Conservation (phyloP, 129 eudicot species). For the Pittosporum tobira region DNA sequence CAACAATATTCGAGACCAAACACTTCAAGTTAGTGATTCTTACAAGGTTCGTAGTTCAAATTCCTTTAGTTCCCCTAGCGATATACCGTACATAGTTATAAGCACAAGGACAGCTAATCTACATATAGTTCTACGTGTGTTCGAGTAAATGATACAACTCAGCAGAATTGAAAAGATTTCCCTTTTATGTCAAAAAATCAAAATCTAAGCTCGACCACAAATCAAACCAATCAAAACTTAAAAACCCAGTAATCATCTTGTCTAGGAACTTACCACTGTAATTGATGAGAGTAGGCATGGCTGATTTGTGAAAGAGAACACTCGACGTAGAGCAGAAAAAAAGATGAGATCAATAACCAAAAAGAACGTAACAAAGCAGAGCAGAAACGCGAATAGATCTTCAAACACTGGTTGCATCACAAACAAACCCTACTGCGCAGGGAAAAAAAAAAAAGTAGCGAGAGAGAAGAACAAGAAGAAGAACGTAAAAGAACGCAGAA, state of each 20-base stretch:
- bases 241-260: conserved; percentile 5
- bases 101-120: too few relatives aligned
- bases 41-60: too few relatives aligned
- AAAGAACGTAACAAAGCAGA: conserved; percentile 26
- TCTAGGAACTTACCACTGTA: conserved; percentile 61
- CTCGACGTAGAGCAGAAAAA: conserved; percentile 20
- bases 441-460: conserved; percentile 36
- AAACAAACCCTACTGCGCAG: conserved; percentile 35
- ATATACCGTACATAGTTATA: too few relatives aligned
- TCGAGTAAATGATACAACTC: not conserved
- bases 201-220: conserved; percentile 16
- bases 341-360: conserved; percentile 33
- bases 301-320: conserved; percentile 26
- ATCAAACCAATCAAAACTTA: conserved; percentile 9
- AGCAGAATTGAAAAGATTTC: not conserved
- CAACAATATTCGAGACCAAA: too few relatives aligned
- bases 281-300: conserved; percentile 86
- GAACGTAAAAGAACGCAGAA: too few relatives aligned
- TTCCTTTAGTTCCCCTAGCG: too few relatives aligned
- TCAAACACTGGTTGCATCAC: conserved; percentile 41
- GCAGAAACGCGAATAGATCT: conserved; percentile 12
- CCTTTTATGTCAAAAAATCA: not conserved
- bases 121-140: too few relatives aligned
- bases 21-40: too few relatives aligned
- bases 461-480: conserved; percentile 4